These are phyloP conservation scores for Jackrogersella multiformis DNA, from an alignment of 495 filamentous ascomycete species.

Conservation along the genomic window DNA sequence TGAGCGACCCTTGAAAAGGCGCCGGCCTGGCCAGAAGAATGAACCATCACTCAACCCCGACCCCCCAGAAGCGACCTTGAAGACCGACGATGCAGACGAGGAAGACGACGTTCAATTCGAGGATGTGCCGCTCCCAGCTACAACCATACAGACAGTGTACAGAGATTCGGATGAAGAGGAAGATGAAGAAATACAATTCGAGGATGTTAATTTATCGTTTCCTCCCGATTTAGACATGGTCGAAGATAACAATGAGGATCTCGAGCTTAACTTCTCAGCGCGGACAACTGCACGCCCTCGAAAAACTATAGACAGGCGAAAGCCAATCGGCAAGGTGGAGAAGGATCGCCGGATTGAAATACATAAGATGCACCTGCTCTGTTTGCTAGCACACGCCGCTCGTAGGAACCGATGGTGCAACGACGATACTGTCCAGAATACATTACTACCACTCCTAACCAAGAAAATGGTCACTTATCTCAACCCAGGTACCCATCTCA, in stretches of 20 bases:
- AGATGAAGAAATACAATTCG: constrained; percentile 42
- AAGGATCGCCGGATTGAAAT: constrained; percentile 75
- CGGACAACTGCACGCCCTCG: constrained; percentile 49
- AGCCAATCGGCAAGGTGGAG: constrained; percentile 73
- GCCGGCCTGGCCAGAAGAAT: constrained; percentile 52
- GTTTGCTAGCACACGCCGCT: constrained; percentile 77
- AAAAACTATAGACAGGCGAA: constrained; percentile 58
- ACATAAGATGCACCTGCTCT: constrained; percentile 88
- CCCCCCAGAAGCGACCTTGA: constrained; percentile 1
- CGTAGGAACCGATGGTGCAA: constrained; percentile 91
- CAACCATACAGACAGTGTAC: constrained; percentile 36
- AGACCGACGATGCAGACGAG: constrained; percentile 38
- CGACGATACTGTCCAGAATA: constrained; percentile 68
- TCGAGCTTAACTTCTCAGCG: constrained; percentile 65
- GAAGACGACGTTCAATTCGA: constrained; percentile 51
- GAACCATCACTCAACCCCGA: constrained; percentile 19
- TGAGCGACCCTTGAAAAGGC: constrained; percentile 53
- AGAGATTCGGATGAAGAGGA: constrained; percentile 47
- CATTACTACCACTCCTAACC: constrained; percentile 67
- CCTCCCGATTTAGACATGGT: constrained; percentile 27
- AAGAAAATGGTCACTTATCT: constrained; percentile 69
- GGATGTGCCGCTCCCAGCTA: constrained; percentile 42
- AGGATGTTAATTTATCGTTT: constrained; percentile 49
- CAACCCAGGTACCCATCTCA: constrained; percentile 67
- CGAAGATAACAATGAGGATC: constrained; percentile 60